Percentiles rank a stretch among this genome's conserved stretches.
These are phyloP conservation scores for Phytophthora sansomeana DNA, from an alignment of 352 stramenopile species.

Conservation along the genomic window DNA sequence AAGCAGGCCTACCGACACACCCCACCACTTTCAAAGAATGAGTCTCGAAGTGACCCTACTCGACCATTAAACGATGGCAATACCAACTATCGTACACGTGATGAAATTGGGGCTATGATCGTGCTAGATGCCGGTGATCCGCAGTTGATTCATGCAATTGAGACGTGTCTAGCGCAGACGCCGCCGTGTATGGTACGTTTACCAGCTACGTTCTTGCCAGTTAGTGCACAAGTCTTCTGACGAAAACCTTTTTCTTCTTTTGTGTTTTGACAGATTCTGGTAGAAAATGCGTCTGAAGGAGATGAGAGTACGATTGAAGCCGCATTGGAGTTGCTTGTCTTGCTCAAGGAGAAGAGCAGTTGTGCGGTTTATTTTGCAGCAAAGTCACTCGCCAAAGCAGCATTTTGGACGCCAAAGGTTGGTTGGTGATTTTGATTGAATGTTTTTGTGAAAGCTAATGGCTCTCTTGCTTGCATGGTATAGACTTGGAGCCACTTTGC, in stretches of 20 bases:
- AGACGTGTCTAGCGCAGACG: slow-evolving; percentile 52
- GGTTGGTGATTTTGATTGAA: background rate
- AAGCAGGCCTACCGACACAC: slow-evolving; percentile 36
- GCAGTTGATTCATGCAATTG: slow-evolving; percentile 40
- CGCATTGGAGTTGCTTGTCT: slow-evolving; percentile 44
- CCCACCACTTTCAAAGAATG: slow-evolving; percentile 7
- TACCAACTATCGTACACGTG: slow-evolving; percentile 9
- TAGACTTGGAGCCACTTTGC: slow-evolving; percentile 63
- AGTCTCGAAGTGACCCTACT: slow-evolving; percentile 5
- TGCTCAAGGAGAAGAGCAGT: slow-evolving; percentile 51
- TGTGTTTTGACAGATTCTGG: slow-evolving; percentile 50
- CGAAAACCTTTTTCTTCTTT: slow-evolving; percentile 17
- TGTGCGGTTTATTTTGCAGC: slow-evolving; percentile 55
- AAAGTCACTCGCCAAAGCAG: slow-evolving; percentile 40
- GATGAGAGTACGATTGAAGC: slow-evolving; percentile 48
- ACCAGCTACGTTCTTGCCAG: background rate
- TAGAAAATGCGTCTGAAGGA: slow-evolving; percentile 57
- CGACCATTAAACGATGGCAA: slow-evolving; percentile 5
- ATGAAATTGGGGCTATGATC: slow-evolving; percentile 29
- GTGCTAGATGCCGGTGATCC: slow-evolving; percentile 59
- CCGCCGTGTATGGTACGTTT: slow-evolving; percentile 33
- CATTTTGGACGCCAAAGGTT: slow-evolving; percentile 61
- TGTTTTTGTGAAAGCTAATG: background rate
- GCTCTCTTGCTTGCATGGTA: background rate
- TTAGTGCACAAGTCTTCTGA: background rate